phyloP scores from a whole-genome alignment of 106 monocot species.

The Agapanthus africanus region DNA sequence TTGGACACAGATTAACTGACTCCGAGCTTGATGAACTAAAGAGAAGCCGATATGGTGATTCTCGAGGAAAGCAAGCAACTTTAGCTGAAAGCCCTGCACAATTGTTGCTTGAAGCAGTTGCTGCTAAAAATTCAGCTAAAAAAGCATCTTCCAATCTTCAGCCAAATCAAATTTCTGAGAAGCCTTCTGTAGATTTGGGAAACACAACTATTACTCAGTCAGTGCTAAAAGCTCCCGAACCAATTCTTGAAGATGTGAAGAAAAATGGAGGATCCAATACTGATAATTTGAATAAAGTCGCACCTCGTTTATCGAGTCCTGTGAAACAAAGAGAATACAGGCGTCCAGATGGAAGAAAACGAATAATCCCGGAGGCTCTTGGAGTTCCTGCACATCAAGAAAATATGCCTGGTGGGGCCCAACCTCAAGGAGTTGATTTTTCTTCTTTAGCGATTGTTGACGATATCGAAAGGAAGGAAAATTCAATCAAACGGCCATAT shows the following conservation, averaged over 20 bases:
- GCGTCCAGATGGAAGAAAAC: slow-evolving; percentile 86
- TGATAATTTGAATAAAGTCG: slow-evolving; percentile 36
- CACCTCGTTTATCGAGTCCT: slow-evolving; percentile 51
- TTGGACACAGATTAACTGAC: slow-evolving; percentile 73
- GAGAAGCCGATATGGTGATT: slow-evolving; percentile 89
- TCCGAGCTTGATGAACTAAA: slow-evolving; percentile 84
- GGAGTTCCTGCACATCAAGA: slow-evolving; percentile 66
- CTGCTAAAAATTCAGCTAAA: slow-evolving; percentile 58
- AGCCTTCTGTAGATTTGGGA: slow-evolving; percentile 21
- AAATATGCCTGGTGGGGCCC: slow-evolving; percentile 24
- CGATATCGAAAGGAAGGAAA: slow-evolving; percentile 24
- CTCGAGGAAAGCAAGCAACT: slow-evolving; percentile 84
- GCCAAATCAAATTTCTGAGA: slow-evolving; percentile 36
- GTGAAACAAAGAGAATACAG: slow-evolving; percentile 93
- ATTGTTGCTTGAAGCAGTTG: slow-evolving; percentile 67
- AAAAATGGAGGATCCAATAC: slow-evolving; percentile 28
- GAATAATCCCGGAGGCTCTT: slow-evolving; percentile 95
- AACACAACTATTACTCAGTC: slow-evolving; percentile 19
- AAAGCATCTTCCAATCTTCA: slow-evolving; percentile 34
- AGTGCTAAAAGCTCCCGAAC: slow-evolving; percentile 33
- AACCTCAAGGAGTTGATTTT: slow-evolving; percentile 42
- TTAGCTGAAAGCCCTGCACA: slow-evolving; percentile 89
- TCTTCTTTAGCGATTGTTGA: slow-evolving; percentile 37
- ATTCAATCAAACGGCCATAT: slow-evolving; percentile 35
- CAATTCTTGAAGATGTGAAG: slow-evolving; percentile 40